Evolutionary conservation across 176 grass and related monocot genomes (phyloP), one percentile per base, ranked within the genome.

Genomic region (Musa schizocarpa): DNA sequence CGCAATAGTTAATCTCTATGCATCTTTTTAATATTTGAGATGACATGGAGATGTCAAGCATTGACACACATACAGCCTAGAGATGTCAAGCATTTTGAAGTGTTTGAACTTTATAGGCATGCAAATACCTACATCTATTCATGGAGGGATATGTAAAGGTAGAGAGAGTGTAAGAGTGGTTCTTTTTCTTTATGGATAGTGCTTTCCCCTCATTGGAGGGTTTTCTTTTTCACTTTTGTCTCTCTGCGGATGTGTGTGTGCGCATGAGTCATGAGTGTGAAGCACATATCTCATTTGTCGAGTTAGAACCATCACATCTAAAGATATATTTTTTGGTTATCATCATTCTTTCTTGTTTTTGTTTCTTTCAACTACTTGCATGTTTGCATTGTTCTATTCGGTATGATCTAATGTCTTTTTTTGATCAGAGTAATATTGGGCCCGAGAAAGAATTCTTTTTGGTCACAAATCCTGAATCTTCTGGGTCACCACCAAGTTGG

Each of bases 361-460:
- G 9, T 43, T 43, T 49, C 13, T 69, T 50, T 51, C 11, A 51
- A 14, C 29, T 21, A 70, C 9, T 70, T n/a, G 16, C 25, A 49
- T 21, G 51, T 20, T 70, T 11, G 16, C 25, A 49, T 21, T 49
- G 9, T 69, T 68, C 43, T 55, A 74, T 62, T 62, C 9, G 17
- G 17, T 20, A 13, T 62, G 14, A 21, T 19, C 57, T 62, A 19
- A 19, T 11, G 16, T 13, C 13, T 74, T 34, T 74, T 58, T 51
- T 74, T 82, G 63, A 24, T 57, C 81, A 98, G 95, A 91, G 78
- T 85, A 88, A 87, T 76, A 86, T 71, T 54, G 95, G 95, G 48
- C 53, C 84, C 29, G 78, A 72, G 54, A 90, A 98, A 51, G 94
- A 93, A 69, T 98, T 98, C 79, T 98, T 84, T 89, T 88, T 98